Percentiles rank a stretch among this genome's conserved stretches.
Conservation (phyloP, 2,329 filamentous ascomycete species). For the Trichophyton simii region DNA sequence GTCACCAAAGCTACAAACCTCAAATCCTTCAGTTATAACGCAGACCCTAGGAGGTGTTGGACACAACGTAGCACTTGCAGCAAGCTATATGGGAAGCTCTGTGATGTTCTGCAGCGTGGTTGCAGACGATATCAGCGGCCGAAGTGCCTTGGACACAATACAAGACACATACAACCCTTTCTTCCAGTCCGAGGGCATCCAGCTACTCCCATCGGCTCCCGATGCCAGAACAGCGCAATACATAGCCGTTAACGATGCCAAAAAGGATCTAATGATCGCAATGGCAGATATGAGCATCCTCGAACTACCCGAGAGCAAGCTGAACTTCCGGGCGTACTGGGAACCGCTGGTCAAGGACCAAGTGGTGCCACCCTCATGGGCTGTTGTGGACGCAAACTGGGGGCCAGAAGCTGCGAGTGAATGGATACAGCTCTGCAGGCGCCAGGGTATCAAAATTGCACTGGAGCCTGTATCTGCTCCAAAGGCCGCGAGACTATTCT, state of each 20-base stretch:
- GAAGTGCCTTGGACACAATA: slow-evolving; percentile 56
- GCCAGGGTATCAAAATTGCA: slow-evolving; percentile 48
- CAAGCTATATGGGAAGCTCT: slow-evolving; percentile 53
- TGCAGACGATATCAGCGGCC: slow-evolving; percentile 66
- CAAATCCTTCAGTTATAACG: slow-evolving; percentile 68
- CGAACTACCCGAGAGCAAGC: slow-evolving; percentile 31
- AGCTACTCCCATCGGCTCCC: slow-evolving; percentile 39
- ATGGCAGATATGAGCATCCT: slow-evolving; percentile 95
- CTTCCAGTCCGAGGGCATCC: slow-evolving; percentile 53
- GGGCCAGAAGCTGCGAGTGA: slow-evolving; percentile 49
- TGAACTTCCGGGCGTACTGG: slow-evolving; percentile 45
- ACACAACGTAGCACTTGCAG: slow-evolving; percentile 78
- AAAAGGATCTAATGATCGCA: slow-evolving; percentile 74
- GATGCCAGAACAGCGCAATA: slow-evolving; percentile 73
- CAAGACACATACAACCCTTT: slow-evolving; percentile 42
- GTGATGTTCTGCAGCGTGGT: slow-evolving; percentile 70
- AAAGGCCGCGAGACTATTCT: slow-evolving; percentile 62
- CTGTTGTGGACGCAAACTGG: slow-evolving; percentile 86
- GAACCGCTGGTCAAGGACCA: slow-evolving; percentile 44
- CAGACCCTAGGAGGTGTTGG: slow-evolving; percentile 86
- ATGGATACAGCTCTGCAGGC: slow-evolving; percentile 53
- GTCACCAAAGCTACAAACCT: slow-evolving; percentile 52
- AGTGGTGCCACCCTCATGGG: slow-evolving; percentile 52
- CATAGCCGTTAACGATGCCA: slow-evolving; percentile 71
- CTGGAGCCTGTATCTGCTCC: slow-evolving; percentile 82